phyloP scores from a whole-genome alignment of 768 basidiomycete species.

The Tulasnella sp. region DNA sequence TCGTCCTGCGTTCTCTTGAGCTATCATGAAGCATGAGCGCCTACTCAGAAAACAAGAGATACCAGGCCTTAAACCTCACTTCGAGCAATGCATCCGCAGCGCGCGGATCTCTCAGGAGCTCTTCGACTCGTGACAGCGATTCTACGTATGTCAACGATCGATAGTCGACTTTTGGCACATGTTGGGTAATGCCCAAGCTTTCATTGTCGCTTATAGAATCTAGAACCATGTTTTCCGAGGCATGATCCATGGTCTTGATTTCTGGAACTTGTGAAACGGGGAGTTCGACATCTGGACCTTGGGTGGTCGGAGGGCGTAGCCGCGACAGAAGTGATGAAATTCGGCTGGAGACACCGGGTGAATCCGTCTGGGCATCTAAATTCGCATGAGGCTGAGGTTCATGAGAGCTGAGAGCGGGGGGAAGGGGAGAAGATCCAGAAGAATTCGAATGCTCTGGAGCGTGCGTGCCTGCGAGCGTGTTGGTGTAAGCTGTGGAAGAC shows the following conservation, averaged over 20 bases:
- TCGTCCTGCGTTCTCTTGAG: slow-evolving; percentile 67
- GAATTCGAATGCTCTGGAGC: slow-evolving; percentile 51
- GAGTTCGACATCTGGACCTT: not conserved
- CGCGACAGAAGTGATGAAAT: slow-evolving; percentile 25
- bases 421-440: slow-evolving; percentile 30
- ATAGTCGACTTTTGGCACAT: slow-evolving; percentile 40
- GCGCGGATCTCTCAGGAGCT: slow-evolving; percentile 52
- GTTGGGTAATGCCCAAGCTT: not conserved
- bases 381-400: not conserved
- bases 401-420: not conserved
- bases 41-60: slow-evolving; percentile 22
- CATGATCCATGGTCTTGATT: not conserved
- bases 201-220: not conserved
- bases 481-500: slow-evolving; percentile 55
- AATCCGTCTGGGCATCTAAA: not conserved
- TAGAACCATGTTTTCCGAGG: not conserved
- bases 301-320: not conserved
- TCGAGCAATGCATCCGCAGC: slow-evolving; percentile 52
- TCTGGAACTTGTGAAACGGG: not conserved
- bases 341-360: slow-evolving; percentile 26
- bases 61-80: slow-evolving; percentile 42
- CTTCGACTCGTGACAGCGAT: slow-evolving; percentile 61
- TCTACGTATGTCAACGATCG: slow-evolving; percentile 62
- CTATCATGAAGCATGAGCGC: slow-evolving; percentile 40
- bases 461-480: not conserved